Evolutionary conservation across 352 stramenopile species (phyloP).

Genomic region (Phytopythium cucurbitacearum): DNA sequence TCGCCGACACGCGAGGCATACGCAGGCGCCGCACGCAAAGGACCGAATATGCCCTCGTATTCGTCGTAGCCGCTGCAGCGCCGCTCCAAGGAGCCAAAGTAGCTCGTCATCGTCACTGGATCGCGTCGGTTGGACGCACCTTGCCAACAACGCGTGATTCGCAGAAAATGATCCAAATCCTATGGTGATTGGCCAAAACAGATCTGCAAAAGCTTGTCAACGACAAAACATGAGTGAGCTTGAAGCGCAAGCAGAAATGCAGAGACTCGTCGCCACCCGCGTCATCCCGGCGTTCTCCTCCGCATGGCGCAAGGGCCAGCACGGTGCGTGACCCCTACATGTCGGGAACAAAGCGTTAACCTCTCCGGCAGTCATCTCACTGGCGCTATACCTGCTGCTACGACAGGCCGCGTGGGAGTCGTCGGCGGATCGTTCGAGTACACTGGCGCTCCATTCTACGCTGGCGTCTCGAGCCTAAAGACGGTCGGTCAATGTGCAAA

Average conservation of each 20-base stretch:
- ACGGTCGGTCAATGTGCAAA: conserved; percentile 24
- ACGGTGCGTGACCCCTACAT: conserved; percentile 28
- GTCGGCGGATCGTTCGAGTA: conserved; percentile 96
- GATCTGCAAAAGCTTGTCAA: background rate
- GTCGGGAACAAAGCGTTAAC: background rate
- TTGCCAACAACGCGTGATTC: background rate
- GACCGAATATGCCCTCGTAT: conserved; percentile 57
- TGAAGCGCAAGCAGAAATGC: conserved; percentile 5
- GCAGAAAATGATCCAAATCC: background rate
- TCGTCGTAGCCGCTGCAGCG: conserved; percentile 52
- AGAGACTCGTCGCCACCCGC: conserved; percentile 26
- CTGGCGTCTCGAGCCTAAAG: conserved; percentile 91
- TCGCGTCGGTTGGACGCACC: no score
- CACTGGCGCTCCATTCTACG: conserved; percentile 97
- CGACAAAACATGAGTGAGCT: background rate
- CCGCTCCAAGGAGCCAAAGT: conserved; percentile 12
- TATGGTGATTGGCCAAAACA: background rate
- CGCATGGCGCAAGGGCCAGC: conserved; percentile 68
- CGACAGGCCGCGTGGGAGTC: conserved; percentile 85
- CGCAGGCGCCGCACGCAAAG: conserved; percentile 17
- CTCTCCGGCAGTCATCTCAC: background rate
- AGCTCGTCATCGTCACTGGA: conserved; percentile 11
- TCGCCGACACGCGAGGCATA: background rate
- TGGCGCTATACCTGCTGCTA: background rate
- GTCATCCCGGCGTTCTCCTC: conserved; percentile 66